These are phyloP conservation scores for Rhodotorula sp. DNA, from an alignment of 1,284 basidiomycete genomes.

Conservation along the genomic window DNA sequence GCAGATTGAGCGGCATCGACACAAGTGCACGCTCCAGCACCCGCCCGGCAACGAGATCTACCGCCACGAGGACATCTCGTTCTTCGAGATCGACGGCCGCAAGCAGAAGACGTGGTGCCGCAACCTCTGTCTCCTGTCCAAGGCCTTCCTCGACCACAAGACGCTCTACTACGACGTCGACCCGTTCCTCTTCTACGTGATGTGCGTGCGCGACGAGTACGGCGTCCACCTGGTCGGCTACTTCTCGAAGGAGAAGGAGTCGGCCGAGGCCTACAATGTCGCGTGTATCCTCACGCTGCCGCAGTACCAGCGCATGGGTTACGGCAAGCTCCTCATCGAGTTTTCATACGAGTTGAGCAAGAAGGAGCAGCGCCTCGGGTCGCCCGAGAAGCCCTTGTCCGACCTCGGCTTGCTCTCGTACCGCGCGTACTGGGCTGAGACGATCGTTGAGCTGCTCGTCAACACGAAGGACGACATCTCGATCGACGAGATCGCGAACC, in stretches of 20 bases:
- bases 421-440: slow-evolving; percentile 96
- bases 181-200: slow-evolving; percentile 98
- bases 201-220: slow-evolving; percentile 81
- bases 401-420: slow-evolving; percentile 93
- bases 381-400: slow-evolving; percentile 94
- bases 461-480: slow-evolving; percentile 64
- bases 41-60: slow-evolving; percentile 99
- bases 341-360: slow-evolving; percentile 98
- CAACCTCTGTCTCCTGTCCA: slow-evolving; percentile 92
- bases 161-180: slow-evolving; percentile 99
- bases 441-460: slow-evolving; percentile 87
- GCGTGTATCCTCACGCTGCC: slow-evolving; percentile 98
- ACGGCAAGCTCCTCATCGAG: slow-evolving; percentile 92
- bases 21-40: slow-evolving; percentile 87
- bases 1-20: slow-evolving; percentile 86
- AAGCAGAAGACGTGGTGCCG: slow-evolving; percentile 95
- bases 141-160: slow-evolving; percentile 99
- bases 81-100: slow-evolving; percentile 98
- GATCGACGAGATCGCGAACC: slow-evolving; percentile 96
- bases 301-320: slow-evolving; percentile 94
- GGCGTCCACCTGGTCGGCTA: slow-evolving; percentile 97
- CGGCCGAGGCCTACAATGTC: slow-evolving; percentile 95
- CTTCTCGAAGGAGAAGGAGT: slow-evolving; percentile 99
- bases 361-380: slow-evolving; percentile 91
- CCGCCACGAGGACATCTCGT: slow-evolving; percentile 90